A percentile compares a stretch with the other conserved stretches of the same genome.
Conservation (phyloP, 371 early-diverging fungal genomes). For the Mucor circinelloides region DNA sequence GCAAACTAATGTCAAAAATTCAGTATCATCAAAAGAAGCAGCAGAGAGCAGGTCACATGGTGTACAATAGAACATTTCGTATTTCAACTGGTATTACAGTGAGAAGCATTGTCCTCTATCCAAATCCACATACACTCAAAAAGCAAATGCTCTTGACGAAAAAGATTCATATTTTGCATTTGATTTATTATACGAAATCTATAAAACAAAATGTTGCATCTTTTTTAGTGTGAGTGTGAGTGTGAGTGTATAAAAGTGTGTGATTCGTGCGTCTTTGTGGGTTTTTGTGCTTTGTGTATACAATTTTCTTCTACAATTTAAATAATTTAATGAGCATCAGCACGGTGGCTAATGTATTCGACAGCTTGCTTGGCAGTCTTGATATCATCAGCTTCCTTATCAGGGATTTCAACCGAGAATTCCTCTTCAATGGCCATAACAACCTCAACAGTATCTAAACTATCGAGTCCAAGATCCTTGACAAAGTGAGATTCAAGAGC, state of each 20-base stretch:
- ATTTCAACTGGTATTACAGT: neutral
- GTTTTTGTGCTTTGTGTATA: neutral
- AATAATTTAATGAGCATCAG: conserved; percentile 73
- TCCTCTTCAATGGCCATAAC: conserved; percentile 99
- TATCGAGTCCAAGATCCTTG: conserved; percentile 94
- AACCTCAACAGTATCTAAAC: conserved; percentile 96
- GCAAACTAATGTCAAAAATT: no score
- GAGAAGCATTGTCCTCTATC: neutral
- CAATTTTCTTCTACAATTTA: neutral
- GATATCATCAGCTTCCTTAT: conserved; percentile 96
- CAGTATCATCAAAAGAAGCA: neutral
- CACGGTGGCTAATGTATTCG: conserved; percentile 78
- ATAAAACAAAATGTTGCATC: no score
- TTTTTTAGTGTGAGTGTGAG: no score
- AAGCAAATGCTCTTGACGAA: no score
- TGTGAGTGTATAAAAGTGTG: neutral
- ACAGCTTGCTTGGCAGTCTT: conserved; percentile 87
- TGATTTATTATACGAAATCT: no score
- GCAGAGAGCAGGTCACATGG: conserved; percentile 1
- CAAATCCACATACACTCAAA: no score
- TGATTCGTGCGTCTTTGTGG: neutral
- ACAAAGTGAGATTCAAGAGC: conserved; percentile 84
- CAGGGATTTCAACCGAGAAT: conserved; percentile 96
- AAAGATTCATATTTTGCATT: no score
- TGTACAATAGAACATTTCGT: neutral